phyloP scores from a whole-genome alignment of 345 rosid genomes.

The Capsella bursapastoris region DNA sequence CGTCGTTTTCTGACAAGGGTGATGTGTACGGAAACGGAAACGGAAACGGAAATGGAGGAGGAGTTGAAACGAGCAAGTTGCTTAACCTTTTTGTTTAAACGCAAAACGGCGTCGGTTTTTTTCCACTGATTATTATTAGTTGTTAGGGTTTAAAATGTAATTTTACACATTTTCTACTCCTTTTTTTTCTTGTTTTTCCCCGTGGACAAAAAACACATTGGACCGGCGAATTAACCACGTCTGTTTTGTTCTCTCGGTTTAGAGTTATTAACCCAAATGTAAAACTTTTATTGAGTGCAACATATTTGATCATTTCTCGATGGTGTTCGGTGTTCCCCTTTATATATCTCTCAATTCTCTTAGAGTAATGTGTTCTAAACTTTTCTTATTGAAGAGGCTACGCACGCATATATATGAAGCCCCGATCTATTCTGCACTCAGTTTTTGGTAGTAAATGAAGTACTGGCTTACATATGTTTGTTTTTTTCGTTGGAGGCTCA shows the following conservation, averaged over 20 bases:
- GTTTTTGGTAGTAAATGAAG: background rate
- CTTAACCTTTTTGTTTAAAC: constrained; percentile 61
- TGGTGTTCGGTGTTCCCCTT: background rate
- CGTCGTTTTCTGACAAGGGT: constrained; percentile 65
- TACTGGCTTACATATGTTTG: background rate
- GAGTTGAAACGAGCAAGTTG: constrained; percentile 47
- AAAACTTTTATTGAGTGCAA: constrained; percentile 20
- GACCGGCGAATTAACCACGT: constrained; percentile 18
- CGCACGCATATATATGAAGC: no score
- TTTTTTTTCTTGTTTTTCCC: background rate
- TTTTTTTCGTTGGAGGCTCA: background rate
- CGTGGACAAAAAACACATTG: constrained; percentile 21
- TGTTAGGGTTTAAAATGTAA: constrained; percentile 38
- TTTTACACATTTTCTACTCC: constrained; percentile 28
- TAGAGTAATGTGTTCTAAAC: background rate
- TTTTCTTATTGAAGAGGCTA: background rate
- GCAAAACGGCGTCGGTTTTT: constrained; percentile 23
- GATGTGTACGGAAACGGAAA: constrained; percentile 29
- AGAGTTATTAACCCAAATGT: constrained; percentile 25
- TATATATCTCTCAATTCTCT: background rate
- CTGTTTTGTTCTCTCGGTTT: constrained; percentile 30
- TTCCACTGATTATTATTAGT: background rate
- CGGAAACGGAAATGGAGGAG: constrained; percentile 40
- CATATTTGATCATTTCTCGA: background rate
- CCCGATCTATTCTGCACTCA: background rate